phyloP scores from a whole-genome alignment of 179 eudicot species.

The Carnegiea gigantea region DNA sequence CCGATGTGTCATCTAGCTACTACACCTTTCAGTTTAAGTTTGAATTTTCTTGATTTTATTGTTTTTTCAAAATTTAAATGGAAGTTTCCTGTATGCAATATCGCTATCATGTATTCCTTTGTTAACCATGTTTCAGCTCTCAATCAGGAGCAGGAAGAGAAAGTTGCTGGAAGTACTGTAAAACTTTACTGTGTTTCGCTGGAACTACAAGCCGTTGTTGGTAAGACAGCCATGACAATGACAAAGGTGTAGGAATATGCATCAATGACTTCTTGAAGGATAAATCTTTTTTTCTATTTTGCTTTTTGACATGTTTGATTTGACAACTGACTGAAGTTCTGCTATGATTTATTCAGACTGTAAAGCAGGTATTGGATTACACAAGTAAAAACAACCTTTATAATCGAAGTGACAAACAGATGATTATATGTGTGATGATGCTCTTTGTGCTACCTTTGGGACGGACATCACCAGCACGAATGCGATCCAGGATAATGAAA shows the following conservation, averaged over 20 bases:
- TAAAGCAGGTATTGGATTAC: constrained; percentile 79
- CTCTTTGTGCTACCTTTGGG: constrained; percentile 62
- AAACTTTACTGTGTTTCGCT: too few relatives aligned
- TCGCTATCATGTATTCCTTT: too few relatives aligned
- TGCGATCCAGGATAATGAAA: constrained; percentile 79
- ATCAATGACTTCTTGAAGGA: background rate
- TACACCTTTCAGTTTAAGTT: too few relatives aligned
- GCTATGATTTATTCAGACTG: constrained; percentile 44
- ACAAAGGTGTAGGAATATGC: background rate
- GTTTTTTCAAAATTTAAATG: too few relatives aligned
- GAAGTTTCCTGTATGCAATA: too few relatives aligned
- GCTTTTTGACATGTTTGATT: background rate
- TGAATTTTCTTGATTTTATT: too few relatives aligned
- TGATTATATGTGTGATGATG: constrained; percentile 78
- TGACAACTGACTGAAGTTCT: background rate
- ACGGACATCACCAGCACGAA: constrained; percentile 51
- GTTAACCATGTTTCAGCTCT: too few relatives aligned
- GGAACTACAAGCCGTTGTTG: too few relatives aligned
- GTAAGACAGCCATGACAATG: too few relatives aligned
- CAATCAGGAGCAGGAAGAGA: too few relatives aligned
- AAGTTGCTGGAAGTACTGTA: too few relatives aligned
- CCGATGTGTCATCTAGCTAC: too few relatives aligned
- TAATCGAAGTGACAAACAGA: constrained; percentile 76
- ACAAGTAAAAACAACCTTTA: constrained; percentile 75
- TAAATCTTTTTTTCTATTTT: background rate